Evolutionary conservation across 1,284 basidiomycete species (phyloP), one percentile per base, ranked within the genome.

Genomic region (Heterobasidion irregulare): DNA sequence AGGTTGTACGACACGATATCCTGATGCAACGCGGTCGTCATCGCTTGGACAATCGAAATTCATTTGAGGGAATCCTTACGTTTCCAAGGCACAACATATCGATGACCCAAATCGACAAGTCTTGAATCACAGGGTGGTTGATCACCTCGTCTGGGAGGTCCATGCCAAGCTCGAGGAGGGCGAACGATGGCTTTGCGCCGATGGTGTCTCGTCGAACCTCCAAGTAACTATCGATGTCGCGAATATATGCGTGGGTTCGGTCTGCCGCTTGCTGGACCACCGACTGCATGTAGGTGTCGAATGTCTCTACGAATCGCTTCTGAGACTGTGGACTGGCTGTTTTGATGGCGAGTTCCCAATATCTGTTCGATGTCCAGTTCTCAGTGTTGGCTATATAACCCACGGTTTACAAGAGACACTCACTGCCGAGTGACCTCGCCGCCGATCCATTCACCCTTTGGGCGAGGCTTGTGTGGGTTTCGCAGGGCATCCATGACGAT

Each of bases 51-150:
- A 26, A 8, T 16, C 6, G 43, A 48, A 52, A 34, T 2, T 36
- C 8, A 46, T 7, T 1, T 2, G 38, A 41, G 38, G 3, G 38
- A n/a, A 7, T 3, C 55, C 66, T 61, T 49, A 72, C 75, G 60
- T 78, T 78, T 1, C 64, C 71, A 38, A 77, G 61, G 6, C 72
- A 69, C 32, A 75, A 64, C 65, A 76, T 67, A 56, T 78, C 75
- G 41, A 71, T 69, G 33, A 63, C 60, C n/a, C 63, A 56, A 33
- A 64, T 60, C 0, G 64, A 58, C 18, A 79, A 62, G 26, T 68
- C 66, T 47, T 65, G 59, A 45, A 79, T 67, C 36, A 64, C 56
- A 6, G 73, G 72, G 53, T 78, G 69, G 34, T 66, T 59, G 52
- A 75, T 60, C 9, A 73, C 69, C 16, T 75, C 66, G 49, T 74